phyloP scores from a whole-genome alignment of 2,329 filamentous ascomycete genomes.

The Aspergillus chevalieri region DNA sequence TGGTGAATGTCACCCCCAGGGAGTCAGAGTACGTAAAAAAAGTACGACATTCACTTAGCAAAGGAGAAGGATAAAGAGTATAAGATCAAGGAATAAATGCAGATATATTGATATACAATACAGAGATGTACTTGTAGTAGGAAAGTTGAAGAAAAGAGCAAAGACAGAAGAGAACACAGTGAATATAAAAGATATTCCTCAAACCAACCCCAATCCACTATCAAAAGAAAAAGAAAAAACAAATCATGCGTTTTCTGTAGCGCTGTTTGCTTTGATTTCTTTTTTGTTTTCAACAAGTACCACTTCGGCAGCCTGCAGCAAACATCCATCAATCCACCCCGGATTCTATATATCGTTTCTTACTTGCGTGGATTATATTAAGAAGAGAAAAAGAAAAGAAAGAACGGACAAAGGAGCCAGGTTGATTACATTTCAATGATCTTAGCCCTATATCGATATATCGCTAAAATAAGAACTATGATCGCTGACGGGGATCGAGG shows the following conservation, averaged over 20 bases:
- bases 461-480: too few species aligned
- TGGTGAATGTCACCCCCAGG: neutral
- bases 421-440: too few species aligned
- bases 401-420: too few species aligned
- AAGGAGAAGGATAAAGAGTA: neutral
- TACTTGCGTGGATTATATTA: too few species aligned
- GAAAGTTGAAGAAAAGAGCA: too few species aligned
- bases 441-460: too few species aligned
- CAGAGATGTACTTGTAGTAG: too few species aligned
- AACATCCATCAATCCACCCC: neutral
- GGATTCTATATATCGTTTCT: too few species aligned
- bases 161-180: neutral
- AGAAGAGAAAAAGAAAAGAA: too few species aligned
- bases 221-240: neutral
- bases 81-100: neutral
- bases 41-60: neutral
- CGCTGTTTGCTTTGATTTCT: neutral
- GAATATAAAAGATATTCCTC: constrained; percentile 1
- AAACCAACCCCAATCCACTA: neutral
- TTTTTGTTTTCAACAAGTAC: neutral
- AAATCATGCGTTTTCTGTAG: neutral
- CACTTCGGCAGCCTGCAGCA: constrained; percentile 19
- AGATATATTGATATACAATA: neutral
- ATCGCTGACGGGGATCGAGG: too few species aligned
- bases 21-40: neutral